Evolutionary conservation across 75 land plant genomes (phyloP).

Genomic region (Picea glauca): DNA sequence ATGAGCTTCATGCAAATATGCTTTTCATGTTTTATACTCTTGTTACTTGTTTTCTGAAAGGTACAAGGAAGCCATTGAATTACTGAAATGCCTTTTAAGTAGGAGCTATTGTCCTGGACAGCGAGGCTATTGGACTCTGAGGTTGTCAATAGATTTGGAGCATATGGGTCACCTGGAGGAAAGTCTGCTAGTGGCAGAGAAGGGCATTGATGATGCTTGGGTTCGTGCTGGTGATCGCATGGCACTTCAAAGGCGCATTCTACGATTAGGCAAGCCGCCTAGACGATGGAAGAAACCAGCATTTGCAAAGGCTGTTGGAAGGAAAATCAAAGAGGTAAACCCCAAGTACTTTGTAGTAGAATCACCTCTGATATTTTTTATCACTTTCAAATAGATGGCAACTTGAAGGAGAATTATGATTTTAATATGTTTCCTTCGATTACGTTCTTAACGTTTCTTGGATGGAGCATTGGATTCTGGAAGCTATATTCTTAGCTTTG

Average conservation of each 20-base stretch:
- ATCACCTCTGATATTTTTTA: not conserved
- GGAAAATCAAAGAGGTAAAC: constrained; percentile 63
- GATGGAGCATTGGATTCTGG: not conserved
- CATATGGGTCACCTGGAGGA: constrained; percentile 66
- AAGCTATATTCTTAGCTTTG: not conserved
- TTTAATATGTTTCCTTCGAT: not conserved
- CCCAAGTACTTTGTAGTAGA: not conserved
- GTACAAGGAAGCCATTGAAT: constrained; percentile 66
- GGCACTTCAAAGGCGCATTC: constrained; percentile 74
- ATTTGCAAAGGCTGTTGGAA: constrained; percentile 51
- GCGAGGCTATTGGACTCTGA: constrained; percentile 90
- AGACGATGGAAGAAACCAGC: constrained; percentile 83
- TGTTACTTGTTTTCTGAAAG: constrained; percentile 26
- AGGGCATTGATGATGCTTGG: constrained; percentile 70
- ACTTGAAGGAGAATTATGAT: not conserved
- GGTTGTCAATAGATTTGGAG: constrained; percentile 86
- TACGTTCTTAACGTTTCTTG: not conserved
- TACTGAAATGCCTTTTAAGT: constrained; percentile 54
- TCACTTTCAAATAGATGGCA: constrained; percentile 1
- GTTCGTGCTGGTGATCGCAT: constrained; percentile 83
- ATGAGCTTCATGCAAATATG: not conserved
- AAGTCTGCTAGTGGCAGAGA: constrained; percentile 79
- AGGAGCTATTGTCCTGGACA: constrained; percentile 47
- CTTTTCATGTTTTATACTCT: not conserved
- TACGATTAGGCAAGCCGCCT: constrained; percentile 91